Evolutionary conservation across 2,329 filamentous ascomycete genomes (phyloP).

Genomic region (Zasmidium citrigriseum): DNA sequence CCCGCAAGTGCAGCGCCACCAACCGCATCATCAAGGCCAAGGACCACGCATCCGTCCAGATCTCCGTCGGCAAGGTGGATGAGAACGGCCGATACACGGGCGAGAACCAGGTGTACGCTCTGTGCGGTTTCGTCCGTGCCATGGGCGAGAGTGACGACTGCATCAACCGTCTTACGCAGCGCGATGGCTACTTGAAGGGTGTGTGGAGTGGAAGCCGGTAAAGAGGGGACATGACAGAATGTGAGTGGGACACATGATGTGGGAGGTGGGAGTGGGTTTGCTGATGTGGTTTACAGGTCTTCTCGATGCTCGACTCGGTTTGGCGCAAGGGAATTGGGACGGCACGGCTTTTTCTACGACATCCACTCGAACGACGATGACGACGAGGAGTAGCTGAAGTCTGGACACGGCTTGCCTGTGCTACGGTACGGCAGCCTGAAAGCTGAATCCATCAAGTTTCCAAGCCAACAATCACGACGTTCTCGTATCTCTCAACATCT

Average conservation of each 20-base stretch:
- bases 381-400: neutral
- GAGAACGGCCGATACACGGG: constrained; percentile 97
- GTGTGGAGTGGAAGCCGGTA: constrained; percentile 81
- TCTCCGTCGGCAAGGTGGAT: constrained; percentile 96
- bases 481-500: neutral
- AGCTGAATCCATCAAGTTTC: neutral
- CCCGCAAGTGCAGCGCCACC: constrained; percentile 97
- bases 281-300: neutral
- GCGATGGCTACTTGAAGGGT: constrained; percentile 93
- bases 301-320: neutral
- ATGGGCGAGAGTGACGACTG: constrained; percentile 98
- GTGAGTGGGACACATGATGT: constrained; percentile 9
- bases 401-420: neutral
- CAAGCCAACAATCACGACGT: neutral
- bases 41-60: constrained; percentile 98
- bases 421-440: neutral
- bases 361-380: constrained; percentile 1
- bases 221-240: constrained; percentile 38
- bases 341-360: neutral
- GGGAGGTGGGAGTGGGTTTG: constrained; percentile 1
- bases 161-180: constrained; percentile 92
- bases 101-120: constrained; percentile 96
- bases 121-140: constrained; percentile 95
- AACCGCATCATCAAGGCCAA: constrained; percentile 99
- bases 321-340: neutral